These are phyloP conservation scores for Hebeloma cylindrosporum DNA, from an alignment of 768 basidiomycete genomes.

Conservation along the genomic window DNA sequence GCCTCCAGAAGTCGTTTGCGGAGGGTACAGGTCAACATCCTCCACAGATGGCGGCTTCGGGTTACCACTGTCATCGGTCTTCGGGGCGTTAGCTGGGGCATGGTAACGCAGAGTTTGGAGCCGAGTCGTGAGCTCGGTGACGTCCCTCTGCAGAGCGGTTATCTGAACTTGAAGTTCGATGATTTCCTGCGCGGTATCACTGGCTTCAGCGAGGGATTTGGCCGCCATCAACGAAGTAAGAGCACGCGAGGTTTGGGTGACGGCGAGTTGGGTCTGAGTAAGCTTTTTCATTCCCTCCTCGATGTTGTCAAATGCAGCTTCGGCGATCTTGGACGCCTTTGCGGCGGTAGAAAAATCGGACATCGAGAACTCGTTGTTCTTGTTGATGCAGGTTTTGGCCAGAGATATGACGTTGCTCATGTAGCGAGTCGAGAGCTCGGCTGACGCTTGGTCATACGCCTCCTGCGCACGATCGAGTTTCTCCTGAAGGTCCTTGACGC, in stretches of 20 bases:
- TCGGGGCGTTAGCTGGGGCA: too few species aligned
- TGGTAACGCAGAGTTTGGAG: constrained; percentile 13
- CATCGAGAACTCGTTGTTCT: constrained; percentile 10
- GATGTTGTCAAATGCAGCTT: too few species aligned
- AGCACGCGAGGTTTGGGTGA: constrained; percentile 20
- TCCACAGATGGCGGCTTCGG: too few species aligned
- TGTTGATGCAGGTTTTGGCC: constrained; percentile 23
- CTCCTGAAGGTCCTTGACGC: constrained; percentile 16
- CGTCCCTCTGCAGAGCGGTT: constrained; percentile 16
- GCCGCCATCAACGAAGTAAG: constrained; percentile 14
- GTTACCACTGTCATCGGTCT: too few species aligned
- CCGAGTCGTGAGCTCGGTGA: constrained; percentile 20
- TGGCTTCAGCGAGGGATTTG: constrained; percentile 20
- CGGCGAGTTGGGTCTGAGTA: neutral
- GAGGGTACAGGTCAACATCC: neutral
- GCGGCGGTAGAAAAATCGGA: too few species aligned
- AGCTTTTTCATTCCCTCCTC: too few species aligned
- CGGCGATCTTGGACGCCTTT: too few species aligned
- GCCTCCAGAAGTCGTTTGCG: constrained; percentile 16
- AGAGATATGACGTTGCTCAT: constrained; percentile 22
- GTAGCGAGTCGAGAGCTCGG: constrained; percentile 18
- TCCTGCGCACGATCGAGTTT: constrained; percentile 21
- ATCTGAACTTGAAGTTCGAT: constrained; percentile 16
- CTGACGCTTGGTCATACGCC: constrained; percentile 18
- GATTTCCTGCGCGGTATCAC: constrained; percentile 19